phyloP scores from a whole-genome alignment of 1,284 basidiomycete genomes.

The Cutaneotrichosporon spelunceum region DNA sequence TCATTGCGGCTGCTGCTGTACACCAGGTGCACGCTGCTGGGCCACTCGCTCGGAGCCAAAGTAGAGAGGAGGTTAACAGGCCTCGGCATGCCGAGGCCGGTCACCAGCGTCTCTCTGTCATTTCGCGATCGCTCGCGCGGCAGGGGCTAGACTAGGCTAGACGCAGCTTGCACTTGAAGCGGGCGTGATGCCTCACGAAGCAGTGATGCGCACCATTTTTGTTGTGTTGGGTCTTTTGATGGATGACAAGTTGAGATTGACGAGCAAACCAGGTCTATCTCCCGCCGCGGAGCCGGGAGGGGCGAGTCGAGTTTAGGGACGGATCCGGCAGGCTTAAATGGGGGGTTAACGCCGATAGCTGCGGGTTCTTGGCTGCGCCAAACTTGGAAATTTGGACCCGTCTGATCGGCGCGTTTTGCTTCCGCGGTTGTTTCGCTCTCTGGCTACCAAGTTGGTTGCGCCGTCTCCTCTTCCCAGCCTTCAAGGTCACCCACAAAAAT shows the following conservation, averaged over 20 bases:
- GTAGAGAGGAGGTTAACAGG: conserved; percentile 16
- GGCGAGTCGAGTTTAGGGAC: not conserved
- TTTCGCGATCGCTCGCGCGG: not conserved
- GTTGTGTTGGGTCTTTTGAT: conserved; percentile 15
- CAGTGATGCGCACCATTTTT: conserved; percentile 26
- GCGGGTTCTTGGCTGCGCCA: not conserved
- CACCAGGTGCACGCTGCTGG: conserved; percentile 3
- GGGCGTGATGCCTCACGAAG: conserved; percentile 23
- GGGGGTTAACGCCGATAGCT: conserved; percentile 8
- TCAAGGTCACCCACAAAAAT: conserved; percentile 22
- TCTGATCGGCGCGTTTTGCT: not conserved
- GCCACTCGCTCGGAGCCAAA: conserved; percentile 3
- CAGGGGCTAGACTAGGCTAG: not conserved
- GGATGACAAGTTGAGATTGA: conserved; percentile 15
- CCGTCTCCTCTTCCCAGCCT: conserved; percentile 17
- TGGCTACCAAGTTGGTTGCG: not conserved
- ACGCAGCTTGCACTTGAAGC: conserved; percentile 14
- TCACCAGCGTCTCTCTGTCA: conserved; percentile 15
- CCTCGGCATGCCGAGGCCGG: not conserved
- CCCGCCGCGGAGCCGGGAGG: not conserved
- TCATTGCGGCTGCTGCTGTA: conserved; percentile 8
- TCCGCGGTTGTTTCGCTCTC: not conserved
- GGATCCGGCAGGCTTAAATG: not conserved
- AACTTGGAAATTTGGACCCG: not conserved
- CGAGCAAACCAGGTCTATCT: not conserved